A percentile compares a stretch with the other conserved stretches of the same genome.
These are phyloP conservation scores for Colletotrichum lentis DNA, from an alignment of 2,329 filamentous ascomycete genomes.

Conservation along the genomic window DNA sequence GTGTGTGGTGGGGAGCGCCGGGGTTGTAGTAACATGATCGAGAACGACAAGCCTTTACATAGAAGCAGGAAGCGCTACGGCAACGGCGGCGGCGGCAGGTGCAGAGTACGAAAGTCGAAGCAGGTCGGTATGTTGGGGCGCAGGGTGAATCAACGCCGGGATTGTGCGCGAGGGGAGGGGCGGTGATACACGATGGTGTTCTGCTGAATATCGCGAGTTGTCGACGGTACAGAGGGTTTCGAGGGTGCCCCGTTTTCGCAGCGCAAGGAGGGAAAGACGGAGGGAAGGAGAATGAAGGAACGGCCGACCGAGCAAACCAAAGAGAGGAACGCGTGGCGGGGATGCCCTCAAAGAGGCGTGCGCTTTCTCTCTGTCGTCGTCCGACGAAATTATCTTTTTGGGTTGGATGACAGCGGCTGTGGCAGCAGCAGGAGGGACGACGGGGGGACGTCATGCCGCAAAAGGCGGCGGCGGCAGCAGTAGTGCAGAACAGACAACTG, in stretches of 20 bases:
- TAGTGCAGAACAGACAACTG: not conserved
- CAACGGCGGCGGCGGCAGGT: not conserved
- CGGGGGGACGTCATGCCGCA: conserved; percentile 27
- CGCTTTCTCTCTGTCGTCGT: not conserved
- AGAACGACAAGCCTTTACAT: conserved; percentile 45
- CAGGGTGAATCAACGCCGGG: conserved; percentile 9
- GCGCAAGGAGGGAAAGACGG: not conserved
- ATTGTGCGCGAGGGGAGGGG: not conserved
- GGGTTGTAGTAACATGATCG: conserved; percentile 55
- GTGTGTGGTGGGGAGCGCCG: conserved; percentile 48
- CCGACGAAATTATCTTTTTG: conserved; percentile 2
- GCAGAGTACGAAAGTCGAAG: not conserved
- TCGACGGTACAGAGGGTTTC: not conserved
- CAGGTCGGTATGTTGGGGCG: not conserved
- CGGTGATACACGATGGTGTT: not conserved
- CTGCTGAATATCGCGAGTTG: conserved; percentile 2
- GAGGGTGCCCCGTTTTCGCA: not conserved
- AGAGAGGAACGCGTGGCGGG: not conserved
- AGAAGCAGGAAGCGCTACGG: conserved; percentile 25
- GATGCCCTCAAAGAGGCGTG: conserved; percentile 9
- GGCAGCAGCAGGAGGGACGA: conserved; percentile 1
- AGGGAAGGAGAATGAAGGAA: not conserved
- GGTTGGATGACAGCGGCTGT: conserved; percentile 5
- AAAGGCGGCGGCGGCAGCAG: not conserved
- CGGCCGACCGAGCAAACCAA: not conserved